Evolutionary conservation across 345 rosid species (phyloP).

Genomic region (Trapa bicornis): DNA sequence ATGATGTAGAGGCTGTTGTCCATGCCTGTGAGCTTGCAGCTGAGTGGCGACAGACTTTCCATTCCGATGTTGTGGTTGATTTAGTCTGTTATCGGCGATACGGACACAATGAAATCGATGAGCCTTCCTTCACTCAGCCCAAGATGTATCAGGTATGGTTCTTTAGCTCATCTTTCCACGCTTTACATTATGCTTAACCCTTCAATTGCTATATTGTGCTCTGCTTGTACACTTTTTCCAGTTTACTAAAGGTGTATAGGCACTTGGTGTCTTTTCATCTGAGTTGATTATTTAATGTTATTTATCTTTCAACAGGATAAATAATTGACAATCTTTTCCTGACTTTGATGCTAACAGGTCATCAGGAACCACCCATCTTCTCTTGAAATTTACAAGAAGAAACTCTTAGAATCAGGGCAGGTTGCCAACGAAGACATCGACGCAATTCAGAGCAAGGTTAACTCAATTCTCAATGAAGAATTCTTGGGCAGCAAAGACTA

Average conservation of each 20-base stretch:
- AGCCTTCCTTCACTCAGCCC: conserved; percentile 17
- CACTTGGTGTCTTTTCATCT: not conserved
- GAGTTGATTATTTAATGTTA: not conserved
- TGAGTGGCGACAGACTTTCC: conserved; percentile 19
- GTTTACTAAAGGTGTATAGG: not conserved
- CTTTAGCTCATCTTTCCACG: not conserved
- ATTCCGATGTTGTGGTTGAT: conserved; percentile 19
- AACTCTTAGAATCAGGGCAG: conserved; percentile 17
- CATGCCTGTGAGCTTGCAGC: conserved; percentile 19
- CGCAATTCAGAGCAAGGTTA: conserved; percentile 12
- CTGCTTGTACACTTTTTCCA: not conserved
- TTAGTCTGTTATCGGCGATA: conserved; percentile 16
- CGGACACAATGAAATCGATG: conserved; percentile 20
- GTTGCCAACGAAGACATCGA: conserved; percentile 13
- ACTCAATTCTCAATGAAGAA: conserved; percentile 15
- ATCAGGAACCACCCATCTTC: conserved; percentile 15
- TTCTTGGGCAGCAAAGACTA: conserved; percentile 14
- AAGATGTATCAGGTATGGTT: conserved; percentile 14
- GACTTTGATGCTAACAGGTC: conserved; percentile 7
- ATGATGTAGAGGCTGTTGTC: conserved; percentile 20
- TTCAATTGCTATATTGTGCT: not conserved
- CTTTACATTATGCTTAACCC: not conserved
- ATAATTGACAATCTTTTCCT: not conserved
- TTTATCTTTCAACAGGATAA: not conserved
- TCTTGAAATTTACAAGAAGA: conserved; percentile 13